phyloP scores from a whole-genome alignment of 176 grass and related monocot genomes.

The Ampelocalamus luodianensis region DNA sequence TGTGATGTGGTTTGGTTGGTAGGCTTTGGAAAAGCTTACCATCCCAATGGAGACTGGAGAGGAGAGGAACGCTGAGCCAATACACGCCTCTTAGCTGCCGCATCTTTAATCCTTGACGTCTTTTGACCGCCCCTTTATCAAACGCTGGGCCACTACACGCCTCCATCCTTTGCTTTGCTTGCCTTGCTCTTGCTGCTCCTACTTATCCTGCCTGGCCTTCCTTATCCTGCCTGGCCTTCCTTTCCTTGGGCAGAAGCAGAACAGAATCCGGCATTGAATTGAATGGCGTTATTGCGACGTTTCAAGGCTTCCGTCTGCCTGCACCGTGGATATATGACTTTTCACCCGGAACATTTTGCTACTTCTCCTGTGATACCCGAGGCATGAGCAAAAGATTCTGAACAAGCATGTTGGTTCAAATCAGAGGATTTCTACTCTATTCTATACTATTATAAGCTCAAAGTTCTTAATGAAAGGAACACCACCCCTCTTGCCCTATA shows the following conservation, averaged over 20 bases:
- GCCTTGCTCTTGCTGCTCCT: neutral
- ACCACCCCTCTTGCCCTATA: neutral
- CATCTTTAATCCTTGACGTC: conserved; percentile 26
- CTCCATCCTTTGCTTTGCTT: neutral
- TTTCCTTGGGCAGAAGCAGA: neutral
- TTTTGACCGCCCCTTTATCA: conserved; percentile 25
- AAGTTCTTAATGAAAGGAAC: neutral
- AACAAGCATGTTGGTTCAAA: neutral
- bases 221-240: neutral
- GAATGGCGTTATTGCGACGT: neutral
- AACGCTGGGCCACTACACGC: conserved; percentile 3
- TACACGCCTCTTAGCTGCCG: neutral
- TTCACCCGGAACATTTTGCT: neutral
- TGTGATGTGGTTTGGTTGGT: neutral
- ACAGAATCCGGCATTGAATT: neutral
- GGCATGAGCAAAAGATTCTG: neutral
- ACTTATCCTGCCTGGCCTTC: neutral
- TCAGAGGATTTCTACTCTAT: neutral
- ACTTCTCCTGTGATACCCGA: neutral
- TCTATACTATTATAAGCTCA: neutral
- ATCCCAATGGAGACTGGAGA: neutral
- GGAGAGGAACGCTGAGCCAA: too few species aligned
- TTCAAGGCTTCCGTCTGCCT: too few species aligned
- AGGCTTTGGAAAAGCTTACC: conserved; percentile 40
- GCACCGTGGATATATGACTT: neutral